These are phyloP conservation scores for Pichia sp. DNA, from an alignment of 1,139 yeast genomes.

Conservation along the genomic window DNA sequence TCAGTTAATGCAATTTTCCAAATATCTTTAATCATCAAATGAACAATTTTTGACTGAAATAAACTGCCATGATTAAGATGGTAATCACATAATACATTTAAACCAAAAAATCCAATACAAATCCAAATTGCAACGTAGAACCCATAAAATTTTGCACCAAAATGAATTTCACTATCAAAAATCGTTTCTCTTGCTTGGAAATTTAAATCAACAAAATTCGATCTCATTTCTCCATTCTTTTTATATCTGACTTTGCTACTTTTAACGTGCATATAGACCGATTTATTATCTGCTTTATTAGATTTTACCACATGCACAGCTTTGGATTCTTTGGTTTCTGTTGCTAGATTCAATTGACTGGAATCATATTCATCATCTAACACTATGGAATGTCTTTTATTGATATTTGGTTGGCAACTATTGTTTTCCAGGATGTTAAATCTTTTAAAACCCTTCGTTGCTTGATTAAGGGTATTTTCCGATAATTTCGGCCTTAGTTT, in stretches of 20 bases:
- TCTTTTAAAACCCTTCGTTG: constrained; percentile 8
- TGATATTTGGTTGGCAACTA: not conserved
- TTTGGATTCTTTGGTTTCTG: too few species aligned
- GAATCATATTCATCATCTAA: constrained; percentile 22
- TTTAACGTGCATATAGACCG: constrained; percentile 6
- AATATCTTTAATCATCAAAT: constrained; percentile 48
- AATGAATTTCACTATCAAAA: constrained; percentile 35
- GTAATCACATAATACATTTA: constrained; percentile 44
- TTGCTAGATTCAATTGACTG: constrained; percentile 8
- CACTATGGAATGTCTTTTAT: constrained; percentile 18
- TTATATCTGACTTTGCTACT: constrained; percentile 22
- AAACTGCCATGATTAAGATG: constrained; percentile 28
- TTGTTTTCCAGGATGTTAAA: constrained; percentile 19
- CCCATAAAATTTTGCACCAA: constrained; percentile 49
- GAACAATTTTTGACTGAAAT: constrained; percentile 45
- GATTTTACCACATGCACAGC: too few species aligned
- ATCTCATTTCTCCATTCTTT: constrained; percentile 30
- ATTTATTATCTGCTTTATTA: not conserved
- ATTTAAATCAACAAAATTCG: constrained; percentile 41
- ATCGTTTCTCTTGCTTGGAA: constrained; percentile 39
- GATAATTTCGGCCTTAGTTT: constrained; percentile 4
- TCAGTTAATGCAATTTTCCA: constrained; percentile 64
- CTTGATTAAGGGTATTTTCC: constrained; percentile 5
- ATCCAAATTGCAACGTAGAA: constrained; percentile 67
- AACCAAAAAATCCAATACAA: constrained; percentile 47